Evolutionary conservation across 208 protist species (phyloP).

Genomic region (Leishmania tarentolae): DNA sequence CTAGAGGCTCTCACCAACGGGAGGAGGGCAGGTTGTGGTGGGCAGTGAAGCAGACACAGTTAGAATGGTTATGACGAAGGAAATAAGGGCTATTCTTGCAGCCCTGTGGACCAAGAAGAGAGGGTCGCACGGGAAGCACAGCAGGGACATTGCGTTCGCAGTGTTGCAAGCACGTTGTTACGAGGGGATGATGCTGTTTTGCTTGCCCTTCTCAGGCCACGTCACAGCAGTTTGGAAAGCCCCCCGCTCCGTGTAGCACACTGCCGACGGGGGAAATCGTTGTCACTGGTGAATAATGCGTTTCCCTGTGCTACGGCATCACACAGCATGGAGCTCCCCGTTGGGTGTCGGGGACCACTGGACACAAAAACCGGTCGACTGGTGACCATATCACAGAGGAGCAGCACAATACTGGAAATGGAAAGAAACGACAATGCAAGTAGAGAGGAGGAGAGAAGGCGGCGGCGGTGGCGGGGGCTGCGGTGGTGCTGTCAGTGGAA

Average conservation of each 20-base stretch:
- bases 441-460: neutral
- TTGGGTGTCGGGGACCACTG: neutral
- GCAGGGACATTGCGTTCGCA: neutral
- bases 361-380: neutral
- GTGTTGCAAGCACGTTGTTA: neutral
- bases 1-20: neutral
- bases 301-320: neutral
- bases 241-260: neutral
- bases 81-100: neutral
- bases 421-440: neutral
- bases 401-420: neutral
- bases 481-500: neutral
- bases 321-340: neutral
- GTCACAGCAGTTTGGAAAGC: neutral
- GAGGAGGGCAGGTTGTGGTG: neutral
- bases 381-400: neutral
- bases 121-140: neutral
- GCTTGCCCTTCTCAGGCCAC: neutral
- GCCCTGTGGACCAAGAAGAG: neutral
- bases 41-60: neutral
- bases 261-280: neutral
- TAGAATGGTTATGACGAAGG: neutral
- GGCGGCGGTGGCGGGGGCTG: neutral
- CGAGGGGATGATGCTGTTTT: neutral
- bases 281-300: neutral